Base-by-base conservation (phyloP, 495 filamentous ascomycete genomes). In the Elasticomyces elasticus region DNA sequence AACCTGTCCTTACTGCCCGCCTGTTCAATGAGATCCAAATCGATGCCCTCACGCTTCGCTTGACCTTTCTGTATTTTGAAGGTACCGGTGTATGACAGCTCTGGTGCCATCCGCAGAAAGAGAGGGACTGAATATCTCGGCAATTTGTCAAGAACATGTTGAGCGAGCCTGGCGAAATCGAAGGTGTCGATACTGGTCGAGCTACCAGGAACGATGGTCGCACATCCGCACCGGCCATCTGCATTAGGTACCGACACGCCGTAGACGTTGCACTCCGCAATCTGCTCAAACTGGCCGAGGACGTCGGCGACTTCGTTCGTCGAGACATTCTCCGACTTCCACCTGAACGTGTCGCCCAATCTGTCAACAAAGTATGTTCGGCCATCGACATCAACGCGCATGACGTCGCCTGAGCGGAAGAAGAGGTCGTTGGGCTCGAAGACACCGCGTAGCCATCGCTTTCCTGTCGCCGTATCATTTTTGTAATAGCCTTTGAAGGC, bases 301-400 rank as follows among this genome's bases (percentile, higher is more conserved):
- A 79, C 73, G 58, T 86, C 81, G 7, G 80, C 72, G 0, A 91
- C 86, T 65, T 91, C 86, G 30, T 84, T 82, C 0, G 86, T 89
- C 17, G 80, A 82, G 48, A 91, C 85, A 61, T 91, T 91, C 67
- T 89, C 86, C 47, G 80, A 81, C 66, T 89, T 89, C 86, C 86
- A 89, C 1, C 86, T 74, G 68, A 83, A 89, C 0, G 86, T 91
- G 65, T 91, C 86, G 1, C 86, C 86, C 0, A 89, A 69, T 9
- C 64, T 75, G 65, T 91, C 86, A 19, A 87, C 63, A 67, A 91
- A 91, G 66, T 76, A 88, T 81, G 85, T 88, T 15, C 83, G 71
- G 0, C 86, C 86, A 51, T 89, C 85, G 6, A 60, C 61, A 19
- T 77, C 74, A 11, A 83, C 72, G 1, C 83, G 69, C 31, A 91